These are phyloP conservation scores for Choanephora cucurbitarum DNA, from an alignment of 371 early-diverging fungal species.

Conservation along the genomic window DNA sequence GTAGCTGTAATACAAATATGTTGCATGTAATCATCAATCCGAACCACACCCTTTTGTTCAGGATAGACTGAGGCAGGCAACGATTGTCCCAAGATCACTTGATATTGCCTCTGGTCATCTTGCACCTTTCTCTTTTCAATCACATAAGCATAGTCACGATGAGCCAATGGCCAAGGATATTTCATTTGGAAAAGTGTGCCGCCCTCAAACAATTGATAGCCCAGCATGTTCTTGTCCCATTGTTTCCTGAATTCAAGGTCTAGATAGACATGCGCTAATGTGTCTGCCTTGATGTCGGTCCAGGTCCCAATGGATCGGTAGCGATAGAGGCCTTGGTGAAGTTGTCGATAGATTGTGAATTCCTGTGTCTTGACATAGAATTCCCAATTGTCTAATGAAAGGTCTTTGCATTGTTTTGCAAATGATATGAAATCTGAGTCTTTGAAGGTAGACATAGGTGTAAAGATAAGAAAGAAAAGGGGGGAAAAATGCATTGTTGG, in stretches of 20 bases:
- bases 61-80: slow-evolving; percentile 30
- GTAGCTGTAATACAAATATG: slow-evolving; percentile 43
- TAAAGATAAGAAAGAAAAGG: too few relatives aligned
- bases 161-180: slow-evolving; percentile 54
- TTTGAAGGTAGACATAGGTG: slow-evolving; percentile 18
- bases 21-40: slow-evolving; percentile 51
- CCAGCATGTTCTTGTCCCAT: slow-evolving; percentile 52
- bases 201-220: slow-evolving; percentile 28
- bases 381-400: slow-evolving; percentile 20
- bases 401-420: slow-evolving; percentile 14
- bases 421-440: slow-evolving; percentile 14
- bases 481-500: too few relatives aligned
- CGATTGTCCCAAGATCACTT: slow-evolving; percentile 50
- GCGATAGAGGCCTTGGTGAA: slow-evolving; percentile 24
- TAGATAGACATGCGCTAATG: slow-evolving; percentile 34
- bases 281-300: slow-evolving; percentile 26
- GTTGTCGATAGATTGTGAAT: slow-evolving; percentile 32
- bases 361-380: slow-evolving; percentile 25
- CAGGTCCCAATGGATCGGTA: slow-evolving; percentile 34
- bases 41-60: slow-evolving; percentile 39
- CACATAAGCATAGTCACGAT: slow-evolving; percentile 52
- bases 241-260: slow-evolving; percentile 49
- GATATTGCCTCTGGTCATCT: slow-evolving; percentile 26
- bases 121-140: slow-evolving; percentile 26
- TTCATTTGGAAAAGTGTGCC: slow-evolving; percentile 25